Evolutionary conservation across 495 filamentous ascomycete genomes (phyloP).

Genomic region (Penicillium roqueforti): DNA sequence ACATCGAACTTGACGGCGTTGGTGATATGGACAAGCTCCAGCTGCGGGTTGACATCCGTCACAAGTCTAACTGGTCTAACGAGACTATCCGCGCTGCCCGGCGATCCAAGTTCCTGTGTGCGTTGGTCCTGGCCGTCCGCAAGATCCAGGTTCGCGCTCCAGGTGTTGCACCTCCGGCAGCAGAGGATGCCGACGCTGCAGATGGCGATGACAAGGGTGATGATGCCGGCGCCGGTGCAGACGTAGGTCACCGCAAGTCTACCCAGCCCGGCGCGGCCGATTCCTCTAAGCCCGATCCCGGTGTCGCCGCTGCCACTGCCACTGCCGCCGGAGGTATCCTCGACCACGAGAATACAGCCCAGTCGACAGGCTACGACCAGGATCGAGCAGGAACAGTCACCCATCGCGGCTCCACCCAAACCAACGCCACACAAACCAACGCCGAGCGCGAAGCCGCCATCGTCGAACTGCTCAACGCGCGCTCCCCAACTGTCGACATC

Average conservation of each 20-base stretch:
- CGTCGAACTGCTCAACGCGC: slow-evolving; percentile 41
- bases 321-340: slow-evolving; percentile 20
- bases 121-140: slow-evolving; percentile 78
- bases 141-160: slow-evolving; percentile 83
- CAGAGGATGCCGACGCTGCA: slow-evolving; percentile 54
- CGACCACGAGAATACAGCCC: slow-evolving; percentile 21
- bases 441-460: slow-evolving; percentile 39
- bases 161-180: slow-evolving; percentile 65
- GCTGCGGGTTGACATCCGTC: slow-evolving; percentile 75
- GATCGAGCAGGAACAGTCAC: slow-evolving; percentile 27
- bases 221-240: slow-evolving; percentile 5
- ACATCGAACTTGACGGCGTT: slow-evolving; percentile 71
- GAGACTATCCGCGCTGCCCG: slow-evolving; percentile 76
- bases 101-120: slow-evolving; percentile 95
- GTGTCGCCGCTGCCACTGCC: slow-evolving; percentile 13
- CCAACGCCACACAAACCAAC: slow-evolving; percentile 21
- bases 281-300: slow-evolving; percentile 9
- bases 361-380: slow-evolving; percentile 37
- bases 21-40: slow-evolving; percentile 85
- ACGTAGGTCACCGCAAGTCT: slow-evolving; percentile 8
- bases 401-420: slow-evolving; percentile 28
- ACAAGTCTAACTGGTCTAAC: slow-evolving; percentile 97
- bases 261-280: slow-evolving; percentile 8
- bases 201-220: slow-evolving; percentile 55
- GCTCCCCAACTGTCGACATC: slow-evolving; percentile 38